phyloP scores from a whole-genome alignment of 331 rosid species.

The Malus hybrid region DNA sequence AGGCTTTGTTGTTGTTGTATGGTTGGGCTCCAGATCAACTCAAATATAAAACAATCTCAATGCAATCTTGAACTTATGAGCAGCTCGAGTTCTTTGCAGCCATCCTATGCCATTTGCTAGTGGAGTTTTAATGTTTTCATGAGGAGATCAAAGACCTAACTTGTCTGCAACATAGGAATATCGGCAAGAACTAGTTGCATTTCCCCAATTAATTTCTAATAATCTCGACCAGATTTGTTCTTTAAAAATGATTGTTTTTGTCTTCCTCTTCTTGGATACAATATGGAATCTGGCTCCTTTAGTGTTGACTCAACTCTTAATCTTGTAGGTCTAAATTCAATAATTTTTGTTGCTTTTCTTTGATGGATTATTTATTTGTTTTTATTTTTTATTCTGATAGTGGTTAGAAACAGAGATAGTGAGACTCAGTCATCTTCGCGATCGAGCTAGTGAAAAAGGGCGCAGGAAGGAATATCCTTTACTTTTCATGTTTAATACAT shows the following conservation, averaged over 20 bases:
- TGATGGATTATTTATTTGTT: conserved; percentile 8
- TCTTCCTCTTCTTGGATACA: neutral
- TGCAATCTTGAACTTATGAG: neutral
- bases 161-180: neutral
- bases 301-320: neutral
- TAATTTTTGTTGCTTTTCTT: neutral
- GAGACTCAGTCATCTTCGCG: conserved; percentile 93
- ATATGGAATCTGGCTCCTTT: neutral
- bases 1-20: too few species aligned
- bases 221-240: neutral
- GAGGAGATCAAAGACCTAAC: neutral
- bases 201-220: neutral
- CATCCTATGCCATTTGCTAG: neutral
- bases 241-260: neutral
- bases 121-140: neutral
- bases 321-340: neutral
- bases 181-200: neutral
- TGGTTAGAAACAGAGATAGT: conserved; percentile 89
- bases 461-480: conserved; percentile 97
- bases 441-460: conserved; percentile 98
- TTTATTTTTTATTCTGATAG: conserved; percentile 27
- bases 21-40: neutral
- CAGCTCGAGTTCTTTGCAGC: neutral
- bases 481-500: neutral
- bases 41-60: neutral